Evolutionary conservation across 495 filamentous ascomycete genomes (phyloP), one percentile per base, ranked within the genome.

Genomic region (Articulospora tetracladia): DNA sequence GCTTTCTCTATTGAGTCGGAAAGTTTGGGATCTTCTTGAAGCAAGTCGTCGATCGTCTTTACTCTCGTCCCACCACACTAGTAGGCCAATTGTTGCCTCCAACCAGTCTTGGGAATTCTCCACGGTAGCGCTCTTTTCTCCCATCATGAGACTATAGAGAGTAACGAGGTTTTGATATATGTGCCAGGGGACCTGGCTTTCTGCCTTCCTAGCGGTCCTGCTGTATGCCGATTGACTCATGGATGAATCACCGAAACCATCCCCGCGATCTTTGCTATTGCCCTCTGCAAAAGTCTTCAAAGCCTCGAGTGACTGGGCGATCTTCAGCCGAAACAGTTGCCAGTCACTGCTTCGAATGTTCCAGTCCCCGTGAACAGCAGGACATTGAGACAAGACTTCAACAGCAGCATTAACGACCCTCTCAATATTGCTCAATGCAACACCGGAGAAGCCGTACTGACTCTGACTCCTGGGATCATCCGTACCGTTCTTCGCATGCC

Each of bases 11-110:
- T 27, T 62, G 52, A 20, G 25, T 57, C 54, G 19, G 57, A 32
- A 63, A 65, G 36, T 71, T 65, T 72, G 72, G 19, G 77, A 76
- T 55, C 69, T 67, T 24, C 75, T 75, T 15, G 77, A 52, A 13
- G 68, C 57, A 55, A 68, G 62, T 26, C 66, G 62, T 60, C 68
- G 63, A 27, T 79, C 76, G 19, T 86, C 79, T 54, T 86, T 85
- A 17, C 89, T 82, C 34, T 92, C 89, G 69, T 92, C 85, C 91
- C 92, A 95, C 92, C 92, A 97, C 0, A 86, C 85, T 11, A 91
- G 87, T 48, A 96, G 72, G 3, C 84, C 87, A 51, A 95, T 72
- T 1, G 88, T 87, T 0, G 91, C 91, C 72, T 97, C 93, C 48
- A 92, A 79, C 92, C 92, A 97, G 70, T 94, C 91, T 64, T 89